Conservation (phyloP, 2,329 filamentous ascomycete species). For the Hypoxylon sp. region DNA sequence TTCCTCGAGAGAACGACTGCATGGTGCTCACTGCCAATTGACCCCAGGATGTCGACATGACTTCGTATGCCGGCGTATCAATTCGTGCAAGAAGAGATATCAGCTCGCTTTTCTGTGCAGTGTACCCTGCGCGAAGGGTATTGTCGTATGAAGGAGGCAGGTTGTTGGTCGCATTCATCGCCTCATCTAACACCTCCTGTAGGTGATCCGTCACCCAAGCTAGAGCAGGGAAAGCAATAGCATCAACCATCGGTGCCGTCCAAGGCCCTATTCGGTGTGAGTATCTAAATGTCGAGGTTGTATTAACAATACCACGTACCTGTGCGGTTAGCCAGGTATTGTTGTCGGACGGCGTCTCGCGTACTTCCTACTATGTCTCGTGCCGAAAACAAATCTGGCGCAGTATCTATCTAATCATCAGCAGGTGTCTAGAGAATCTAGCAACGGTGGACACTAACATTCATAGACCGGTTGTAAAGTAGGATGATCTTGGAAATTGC, state of each 20-base stretch:
- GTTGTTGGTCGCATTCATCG: conserved; percentile 30
- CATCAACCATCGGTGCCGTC: conserved; percentile 53
- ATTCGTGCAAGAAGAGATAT: conserved; percentile 45
- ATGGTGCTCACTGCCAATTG: conserved; percentile 55
- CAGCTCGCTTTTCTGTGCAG: conserved; percentile 45
- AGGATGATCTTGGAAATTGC: conserved; percentile 54
- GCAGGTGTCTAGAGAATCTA: conserved; percentile 1
- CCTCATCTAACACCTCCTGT: conserved; percentile 35
- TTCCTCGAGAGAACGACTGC: conserved; percentile 63
- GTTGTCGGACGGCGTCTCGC: conserved; percentile 41
- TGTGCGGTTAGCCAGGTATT: conserved; percentile 50
- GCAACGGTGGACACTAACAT: conserved; percentile 40
- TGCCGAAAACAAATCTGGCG: conserved; percentile 49
- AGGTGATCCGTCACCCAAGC: conserved; percentile 38
- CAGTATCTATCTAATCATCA: conserved; percentile 42
- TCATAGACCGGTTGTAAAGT: conserved; percentile 51
- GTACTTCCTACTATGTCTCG: conserved; percentile 48
- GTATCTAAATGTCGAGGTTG: not conserved
- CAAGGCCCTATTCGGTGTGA: conserved; percentile 47
- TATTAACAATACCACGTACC: conserved; percentile 32
- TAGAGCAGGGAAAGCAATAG: conserved; percentile 51
- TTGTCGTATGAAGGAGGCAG: conserved; percentile 48
- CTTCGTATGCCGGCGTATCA: conserved; percentile 50
- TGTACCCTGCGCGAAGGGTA: conserved; percentile 49
- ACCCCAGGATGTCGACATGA: conserved; percentile 55